A percentile compares a stretch with the other conserved stretches of the same genome.
Conservation (phyloP, 2,329 filamentous ascomycete genomes). For the Fusarium irregulare region DNA sequence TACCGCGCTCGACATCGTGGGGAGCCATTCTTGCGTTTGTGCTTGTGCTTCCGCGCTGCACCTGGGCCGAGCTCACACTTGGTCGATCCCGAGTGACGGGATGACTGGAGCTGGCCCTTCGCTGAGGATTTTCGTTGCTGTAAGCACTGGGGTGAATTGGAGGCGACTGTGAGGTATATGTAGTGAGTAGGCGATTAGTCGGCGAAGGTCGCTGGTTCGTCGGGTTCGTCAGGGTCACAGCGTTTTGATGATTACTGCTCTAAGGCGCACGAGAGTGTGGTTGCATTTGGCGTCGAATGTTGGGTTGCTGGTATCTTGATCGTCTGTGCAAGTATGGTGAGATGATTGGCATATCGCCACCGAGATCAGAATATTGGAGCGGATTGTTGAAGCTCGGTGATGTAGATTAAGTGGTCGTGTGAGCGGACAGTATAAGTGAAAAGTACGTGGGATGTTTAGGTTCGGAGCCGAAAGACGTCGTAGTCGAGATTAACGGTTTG, state of each 20-base stretch:
- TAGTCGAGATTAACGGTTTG: slow-evolving; percentile 5
- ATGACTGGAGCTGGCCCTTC: slow-evolving; percentile 37
- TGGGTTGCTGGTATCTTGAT: slow-evolving; percentile 21
- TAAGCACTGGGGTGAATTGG: slow-evolving; percentile 15
- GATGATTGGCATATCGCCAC: slow-evolving; percentile 39
- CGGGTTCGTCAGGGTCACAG: slow-evolving; percentile 36
- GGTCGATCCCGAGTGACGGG: slow-evolving; percentile 30
- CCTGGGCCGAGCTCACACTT: slow-evolving; percentile 38
- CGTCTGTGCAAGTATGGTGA: slow-evolving; percentile 22
- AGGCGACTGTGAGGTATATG: slow-evolving; percentile 28
- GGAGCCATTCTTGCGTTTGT: slow-evolving; percentile 51
- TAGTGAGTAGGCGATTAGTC: slow-evolving; percentile 32
- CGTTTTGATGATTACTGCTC: slow-evolving; percentile 6
- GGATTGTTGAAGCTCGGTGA: slow-evolving; percentile 1
- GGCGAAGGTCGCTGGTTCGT: slow-evolving; percentile 22
- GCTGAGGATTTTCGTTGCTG: slow-evolving; percentile 14
- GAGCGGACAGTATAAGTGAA: slow-evolving; percentile 12
- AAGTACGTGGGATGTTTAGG: slow-evolving; percentile 3
- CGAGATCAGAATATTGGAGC: neutral
- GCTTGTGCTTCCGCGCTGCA: slow-evolving; percentile 46
- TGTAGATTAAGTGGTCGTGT: neutral
- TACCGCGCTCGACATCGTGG: slow-evolving; percentile 66
- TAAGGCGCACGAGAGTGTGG: neutral
- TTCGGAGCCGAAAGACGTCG: slow-evolving; percentile 13
- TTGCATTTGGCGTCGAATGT: slow-evolving; percentile 8